Percentiles rank a stretch among this genome's conserved stretches.
phyloP scores from a whole-genome alignment of 768 basidiomycete species.

The Galerina marginata region DNA sequence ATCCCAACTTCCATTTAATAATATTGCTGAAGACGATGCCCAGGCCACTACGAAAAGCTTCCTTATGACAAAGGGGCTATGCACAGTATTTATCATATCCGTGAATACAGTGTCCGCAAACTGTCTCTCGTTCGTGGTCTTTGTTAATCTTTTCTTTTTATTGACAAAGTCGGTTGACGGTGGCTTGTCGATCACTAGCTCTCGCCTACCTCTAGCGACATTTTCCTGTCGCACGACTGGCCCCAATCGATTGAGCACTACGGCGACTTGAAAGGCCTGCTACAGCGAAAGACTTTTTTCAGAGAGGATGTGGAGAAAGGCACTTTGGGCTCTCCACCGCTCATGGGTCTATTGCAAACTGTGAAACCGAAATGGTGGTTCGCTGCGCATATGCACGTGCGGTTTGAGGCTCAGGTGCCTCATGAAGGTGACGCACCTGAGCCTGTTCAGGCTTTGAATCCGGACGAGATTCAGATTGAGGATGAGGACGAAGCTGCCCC shows the following conservation, averaged over 20 bases:
- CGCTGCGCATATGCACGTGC: conserved; percentile 87
- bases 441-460: conserved; percentile 37
- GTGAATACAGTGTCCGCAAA: conserved; percentile 82
- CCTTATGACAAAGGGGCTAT: conserved; percentile 79
- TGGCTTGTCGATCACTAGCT: background rate
- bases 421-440: conserved; percentile 37
- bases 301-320: conserved; percentile 68
- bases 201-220: conserved; percentile 51
- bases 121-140: conserved; percentile 66
- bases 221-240: conserved; percentile 98
- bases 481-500: conserved; percentile 36
- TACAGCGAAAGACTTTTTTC: conserved; percentile 83
- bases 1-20: background rate
- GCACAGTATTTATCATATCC: conserved; percentile 88
- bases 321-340: conserved; percentile 83
- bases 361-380: conserved; percentile 91
- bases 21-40: background rate
- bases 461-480: conserved; percentile 56
- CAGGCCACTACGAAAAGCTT: conserved; percentile 80
- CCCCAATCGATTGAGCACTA: conserved; percentile 83
- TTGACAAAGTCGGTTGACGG: too few species aligned
- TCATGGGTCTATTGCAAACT: conserved; percentile 75
- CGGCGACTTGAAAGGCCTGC: conserved; percentile 68
- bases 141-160: background rate
- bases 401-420: conserved; percentile 74